A percentile compares a stretch with the other conserved stretches of the same genome.
These are phyloP conservation scores for Alternaria triticimaculans DNA, from an alignment of 2,329 filamentous ascomycete genomes.

Conservation along the genomic window DNA sequence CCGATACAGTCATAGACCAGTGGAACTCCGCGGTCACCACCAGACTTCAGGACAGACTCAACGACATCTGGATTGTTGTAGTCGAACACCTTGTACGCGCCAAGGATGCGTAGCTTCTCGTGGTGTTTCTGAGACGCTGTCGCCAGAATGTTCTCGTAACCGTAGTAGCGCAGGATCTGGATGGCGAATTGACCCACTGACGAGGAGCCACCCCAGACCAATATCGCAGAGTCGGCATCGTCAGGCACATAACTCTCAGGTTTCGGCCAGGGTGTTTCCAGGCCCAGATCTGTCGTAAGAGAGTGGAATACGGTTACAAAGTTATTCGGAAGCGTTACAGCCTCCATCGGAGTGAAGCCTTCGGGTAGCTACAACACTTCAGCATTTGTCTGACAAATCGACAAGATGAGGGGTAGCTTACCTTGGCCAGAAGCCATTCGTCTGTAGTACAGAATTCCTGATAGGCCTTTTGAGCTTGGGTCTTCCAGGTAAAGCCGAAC, in stretches of 20 bases:
- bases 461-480: slow-evolving; percentile 58
- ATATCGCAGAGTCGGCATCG: slow-evolving; percentile 41
- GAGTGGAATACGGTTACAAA: slow-evolving; percentile 66
- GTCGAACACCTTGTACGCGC: slow-evolving; percentile 51
- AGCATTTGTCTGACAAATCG: background rate
- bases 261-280: slow-evolving; percentile 65
- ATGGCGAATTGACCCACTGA: slow-evolving; percentile 53
- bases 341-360: slow-evolving; percentile 53
- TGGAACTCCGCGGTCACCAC: slow-evolving; percentile 27
- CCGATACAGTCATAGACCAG: slow-evolving; percentile 45
- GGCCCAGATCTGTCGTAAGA: slow-evolving; percentile 57
- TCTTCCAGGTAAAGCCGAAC: slow-evolving; percentile 61
- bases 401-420: background rate
- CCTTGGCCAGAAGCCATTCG: slow-evolving; percentile 52
- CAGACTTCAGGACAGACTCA: slow-evolving; percentile 31
- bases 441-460: slow-evolving; percentile 64
- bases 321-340: slow-evolving; percentile 64
- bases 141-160: slow-evolving; percentile 48
- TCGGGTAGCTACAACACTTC: slow-evolving; percentile 47
- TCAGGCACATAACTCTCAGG: slow-evolving; percentile 50
- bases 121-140: slow-evolving; percentile 51
- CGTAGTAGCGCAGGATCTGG: slow-evolving; percentile 52
- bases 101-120: slow-evolving; percentile 46
- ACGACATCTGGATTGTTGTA: slow-evolving; percentile 47
- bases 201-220: slow-evolving; percentile 55